Conservation (phyloP, 768 basidiomycete genomes). For the Pleurotus salmoneostramineus region DNA sequence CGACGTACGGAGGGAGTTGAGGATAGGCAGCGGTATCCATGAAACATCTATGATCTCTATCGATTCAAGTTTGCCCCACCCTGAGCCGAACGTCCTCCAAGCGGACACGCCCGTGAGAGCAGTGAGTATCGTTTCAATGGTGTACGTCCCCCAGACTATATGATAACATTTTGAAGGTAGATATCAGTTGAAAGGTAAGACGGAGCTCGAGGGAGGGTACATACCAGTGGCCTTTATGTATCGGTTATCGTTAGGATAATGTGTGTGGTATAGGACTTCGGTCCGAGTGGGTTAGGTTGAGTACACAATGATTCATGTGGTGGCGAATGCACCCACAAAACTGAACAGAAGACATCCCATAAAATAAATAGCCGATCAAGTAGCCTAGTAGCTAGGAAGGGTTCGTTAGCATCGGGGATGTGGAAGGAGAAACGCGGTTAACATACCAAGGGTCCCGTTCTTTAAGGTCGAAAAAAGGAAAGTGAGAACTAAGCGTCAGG, state of each 20-base stretch:
- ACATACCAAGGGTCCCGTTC: background rate
- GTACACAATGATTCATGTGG: background rate
- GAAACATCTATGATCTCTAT: constrained; percentile 9
- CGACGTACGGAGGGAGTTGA: constrained; percentile 8
- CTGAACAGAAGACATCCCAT: background rate
- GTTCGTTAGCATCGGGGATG: too few relatives aligned
- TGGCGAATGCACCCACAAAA: background rate
- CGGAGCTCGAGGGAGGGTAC: background rate
- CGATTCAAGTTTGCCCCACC: constrained; percentile 13
- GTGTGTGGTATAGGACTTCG: background rate
- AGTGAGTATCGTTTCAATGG: constrained; percentile 14
- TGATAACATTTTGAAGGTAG: background rate
- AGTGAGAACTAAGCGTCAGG: too few relatives aligned
- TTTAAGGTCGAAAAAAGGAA: background rate
- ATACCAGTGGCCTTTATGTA: background rate
- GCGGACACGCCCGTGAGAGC: constrained; percentile 13
- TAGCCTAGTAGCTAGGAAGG: background rate
- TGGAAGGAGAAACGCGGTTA: too few relatives aligned
- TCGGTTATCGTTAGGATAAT: background rate
- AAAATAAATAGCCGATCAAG: constrained; percentile 13
- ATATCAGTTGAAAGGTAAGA: too few relatives aligned
- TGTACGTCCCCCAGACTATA: constrained; percentile 15
- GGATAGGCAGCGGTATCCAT: constrained; percentile 11
- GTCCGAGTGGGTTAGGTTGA: background rate
- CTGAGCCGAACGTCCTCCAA: constrained; percentile 12